Percentiles rank a stretch among this genome's conserved stretches.
phyloP scores from a whole-genome alignment of 2,329 filamentous ascomycete species.

The Ophiostoma piceae region DNA sequence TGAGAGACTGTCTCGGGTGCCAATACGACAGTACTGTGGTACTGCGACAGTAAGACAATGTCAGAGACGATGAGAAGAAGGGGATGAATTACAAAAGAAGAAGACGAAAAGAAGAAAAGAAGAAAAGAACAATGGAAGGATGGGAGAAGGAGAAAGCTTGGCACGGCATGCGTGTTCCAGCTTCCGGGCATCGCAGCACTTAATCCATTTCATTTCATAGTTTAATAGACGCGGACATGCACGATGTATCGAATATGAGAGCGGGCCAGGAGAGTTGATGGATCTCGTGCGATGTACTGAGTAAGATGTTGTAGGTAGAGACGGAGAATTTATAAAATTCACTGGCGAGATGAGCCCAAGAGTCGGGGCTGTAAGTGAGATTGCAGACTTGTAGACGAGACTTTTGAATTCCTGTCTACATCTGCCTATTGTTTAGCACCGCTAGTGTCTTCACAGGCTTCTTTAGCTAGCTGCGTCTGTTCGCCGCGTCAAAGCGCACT shows the following conservation, averaged over 20 bases:
- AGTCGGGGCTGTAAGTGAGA: neutral
- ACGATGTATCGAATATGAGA: neutral
- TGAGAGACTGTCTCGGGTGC: neutral
- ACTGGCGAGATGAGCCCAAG: neutral
- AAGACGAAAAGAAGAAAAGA: neutral
- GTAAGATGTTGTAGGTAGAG: neutral
- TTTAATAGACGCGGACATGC: slow-evolving; percentile 8
- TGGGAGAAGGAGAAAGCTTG: neutral
- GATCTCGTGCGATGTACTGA: too few species aligned
- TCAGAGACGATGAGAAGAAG: neutral
- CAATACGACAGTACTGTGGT: neutral
- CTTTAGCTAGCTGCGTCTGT: neutral
- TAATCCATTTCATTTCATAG: slow-evolving; percentile 6
- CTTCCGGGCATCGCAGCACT: neutral
- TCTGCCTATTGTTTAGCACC: neutral
- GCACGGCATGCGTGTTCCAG: slow-evolving; percentile 4
- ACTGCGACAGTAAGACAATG: neutral
- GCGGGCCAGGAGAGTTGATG: neutral
- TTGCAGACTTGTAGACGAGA: neutral
- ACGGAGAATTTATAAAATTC: too few species aligned
- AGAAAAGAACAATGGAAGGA: slow-evolving; percentile 14
- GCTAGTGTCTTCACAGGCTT: neutral
- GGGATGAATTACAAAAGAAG: neutral
- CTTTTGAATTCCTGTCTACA: too few species aligned
- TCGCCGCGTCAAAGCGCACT: neutral